Evolutionary conservation across 2,329 filamentous ascomycete genomes (phyloP).

Genomic region (Spiromastix sp.): DNA sequence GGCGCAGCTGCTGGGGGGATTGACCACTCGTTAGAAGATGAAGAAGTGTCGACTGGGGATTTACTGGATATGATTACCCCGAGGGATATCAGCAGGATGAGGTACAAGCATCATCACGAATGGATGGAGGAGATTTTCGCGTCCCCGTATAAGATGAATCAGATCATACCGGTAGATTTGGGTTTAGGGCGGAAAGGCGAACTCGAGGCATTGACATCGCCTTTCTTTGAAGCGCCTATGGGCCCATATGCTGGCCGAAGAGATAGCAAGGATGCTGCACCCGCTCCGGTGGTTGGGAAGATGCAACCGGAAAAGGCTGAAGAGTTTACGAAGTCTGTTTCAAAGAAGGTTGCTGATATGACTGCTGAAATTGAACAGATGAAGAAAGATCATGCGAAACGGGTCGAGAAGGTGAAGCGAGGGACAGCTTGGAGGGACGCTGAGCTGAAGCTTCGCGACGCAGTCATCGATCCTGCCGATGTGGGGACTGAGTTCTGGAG

Average conservation of each 20-base stretch:
- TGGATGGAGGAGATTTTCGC: constrained; percentile 98
- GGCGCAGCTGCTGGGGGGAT: constrained; percentile 32
- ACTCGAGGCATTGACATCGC: constrained; percentile 69
- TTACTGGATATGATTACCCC: constrained; percentile 83
- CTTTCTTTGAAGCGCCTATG: constrained; percentile 61
- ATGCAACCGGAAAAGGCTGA: constrained; percentile 68
- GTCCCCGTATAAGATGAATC: constrained; percentile 74
- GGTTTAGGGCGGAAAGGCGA: constrained; percentile 78
- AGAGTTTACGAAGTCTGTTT: constrained; percentile 71
- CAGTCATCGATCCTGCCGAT: constrained; percentile 46
- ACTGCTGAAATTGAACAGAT: constrained; percentile 76
- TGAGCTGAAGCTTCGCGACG: constrained; percentile 63
- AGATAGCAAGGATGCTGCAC: constrained; percentile 20
- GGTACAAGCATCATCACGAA: constrained; percentile 91
- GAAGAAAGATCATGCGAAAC: constrained; percentile 65
- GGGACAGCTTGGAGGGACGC: constrained; percentile 60
- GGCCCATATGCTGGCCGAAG: constrained; percentile 15
- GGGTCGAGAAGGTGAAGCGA: constrained; percentile 63
- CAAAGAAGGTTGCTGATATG: constrained; percentile 60
- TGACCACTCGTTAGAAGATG: constrained; percentile 59
- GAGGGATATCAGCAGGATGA: constrained; percentile 72
- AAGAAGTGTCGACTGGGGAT: constrained; percentile 79
- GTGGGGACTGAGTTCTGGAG: constrained; percentile 52
- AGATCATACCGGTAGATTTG: constrained; percentile 79
- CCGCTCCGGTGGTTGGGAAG: constrained; percentile 41